Evolutionary conservation across 305 asterid genomes (phyloP).

Genomic region (Fraxinus dipetala): DNA sequence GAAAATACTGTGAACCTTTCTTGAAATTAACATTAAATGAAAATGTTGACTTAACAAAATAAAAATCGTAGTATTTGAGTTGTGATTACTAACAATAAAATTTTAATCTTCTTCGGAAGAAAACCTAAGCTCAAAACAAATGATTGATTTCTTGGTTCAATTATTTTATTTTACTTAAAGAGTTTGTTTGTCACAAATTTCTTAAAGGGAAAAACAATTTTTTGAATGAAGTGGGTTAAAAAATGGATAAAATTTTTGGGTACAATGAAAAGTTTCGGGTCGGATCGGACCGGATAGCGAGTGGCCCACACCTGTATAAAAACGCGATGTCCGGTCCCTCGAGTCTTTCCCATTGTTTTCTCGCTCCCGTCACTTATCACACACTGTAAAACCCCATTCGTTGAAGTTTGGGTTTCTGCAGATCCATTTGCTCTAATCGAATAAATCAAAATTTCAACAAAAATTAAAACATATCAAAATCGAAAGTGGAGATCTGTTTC

Average conservation of each 20-base stretch:
- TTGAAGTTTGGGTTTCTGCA: background rate
- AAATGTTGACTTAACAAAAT: background rate
- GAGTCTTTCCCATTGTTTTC: background rate
- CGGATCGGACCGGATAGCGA: background rate
- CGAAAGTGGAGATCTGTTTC: constrained; percentile 42
- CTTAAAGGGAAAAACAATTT: background rate
- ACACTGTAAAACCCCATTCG: background rate
- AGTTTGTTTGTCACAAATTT: background rate
- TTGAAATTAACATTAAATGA: background rate
- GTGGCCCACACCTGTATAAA: background rate
- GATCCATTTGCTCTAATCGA: background rate
- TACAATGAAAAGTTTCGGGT: background rate
- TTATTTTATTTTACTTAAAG: background rate
- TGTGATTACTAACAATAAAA: background rate
- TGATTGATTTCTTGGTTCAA: background rate
- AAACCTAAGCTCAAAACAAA: background rate
- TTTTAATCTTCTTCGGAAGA: background rate
- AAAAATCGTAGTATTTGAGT: background rate
- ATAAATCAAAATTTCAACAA: background rate
- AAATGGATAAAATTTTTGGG: background rate
- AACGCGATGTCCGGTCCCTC: background rate
- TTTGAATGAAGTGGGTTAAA: background rate
- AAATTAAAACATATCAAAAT: constrained; percentile 16
- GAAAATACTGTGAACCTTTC: background rate
- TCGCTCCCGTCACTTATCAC: background rate